A percentile compares a stretch with the other conserved stretches of the same genome.
phyloP scores from a whole-genome alignment of 2,329 filamentous ascomycete genomes.

The Coniochaeta pulveracea region DNA sequence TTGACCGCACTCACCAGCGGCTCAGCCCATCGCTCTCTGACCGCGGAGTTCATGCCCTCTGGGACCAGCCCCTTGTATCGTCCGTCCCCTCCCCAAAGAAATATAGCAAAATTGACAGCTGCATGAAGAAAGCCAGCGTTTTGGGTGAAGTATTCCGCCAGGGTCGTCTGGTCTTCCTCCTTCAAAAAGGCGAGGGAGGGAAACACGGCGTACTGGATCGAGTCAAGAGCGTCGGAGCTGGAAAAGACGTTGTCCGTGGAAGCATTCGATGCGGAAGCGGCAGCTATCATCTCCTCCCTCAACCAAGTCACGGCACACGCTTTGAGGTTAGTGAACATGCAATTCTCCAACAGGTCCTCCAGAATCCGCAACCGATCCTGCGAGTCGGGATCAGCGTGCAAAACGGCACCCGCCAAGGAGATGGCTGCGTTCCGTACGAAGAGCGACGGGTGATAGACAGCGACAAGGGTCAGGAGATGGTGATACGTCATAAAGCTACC shows the following conservation, averaged over 20 bases:
- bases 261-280: constrained; percentile 11
- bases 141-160: constrained; percentile 39
- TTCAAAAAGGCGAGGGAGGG: constrained; percentile 39
- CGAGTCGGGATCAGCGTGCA: constrained; percentile 49
- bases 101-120: constrained; percentile 48
- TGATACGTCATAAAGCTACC: constrained; percentile 48
- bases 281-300: constrained; percentile 47
- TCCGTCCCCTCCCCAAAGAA: constrained; percentile 34
- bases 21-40: constrained; percentile 46
- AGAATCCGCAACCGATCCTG: constrained; percentile 48
- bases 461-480: constrained; percentile 44
- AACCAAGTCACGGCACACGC: constrained; percentile 53
- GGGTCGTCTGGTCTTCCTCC: constrained; percentile 25
- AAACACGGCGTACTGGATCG: constrained; percentile 51
- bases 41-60: constrained; percentile 41
- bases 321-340: constrained; percentile 50
- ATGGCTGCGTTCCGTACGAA: constrained; percentile 44
- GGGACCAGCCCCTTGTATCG: constrained; percentile 37
- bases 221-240: constrained; percentile 42
- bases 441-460: constrained; percentile 44
- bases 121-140: constrained; percentile 46
- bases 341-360: constrained; percentile 54
- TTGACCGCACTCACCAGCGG: constrained; percentile 35
- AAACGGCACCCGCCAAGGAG: constrained; percentile 37
- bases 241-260: constrained; percentile 28